Base-by-base conservation (phyloP, 1,284 basidiomycete species). In the Peniophora sp. region DNA sequence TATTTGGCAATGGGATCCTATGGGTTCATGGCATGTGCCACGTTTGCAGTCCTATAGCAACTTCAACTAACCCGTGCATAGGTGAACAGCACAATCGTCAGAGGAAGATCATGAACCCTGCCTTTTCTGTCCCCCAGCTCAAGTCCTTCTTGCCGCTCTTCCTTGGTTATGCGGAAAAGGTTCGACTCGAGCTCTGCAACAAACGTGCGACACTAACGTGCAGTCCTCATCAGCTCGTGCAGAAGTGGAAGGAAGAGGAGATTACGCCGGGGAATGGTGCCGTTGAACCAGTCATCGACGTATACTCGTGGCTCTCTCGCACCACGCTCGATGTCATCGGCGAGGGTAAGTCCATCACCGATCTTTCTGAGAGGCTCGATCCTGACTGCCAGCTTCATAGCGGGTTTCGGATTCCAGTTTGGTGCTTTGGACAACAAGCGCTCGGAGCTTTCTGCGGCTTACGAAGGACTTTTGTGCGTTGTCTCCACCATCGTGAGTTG, bases 91-190 rank as follows among this genome's bases (percentile, higher is more conserved):
- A 67, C 57, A 61, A 57, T 54, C 56, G 58, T 39, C 64, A 65
- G 51, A 61, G 65, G 50, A 64, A 59, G 49, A 55, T 64, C 34
- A 57, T 67, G 52, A 58, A 59, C 20, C 61, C 64, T 16, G 65
- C 65, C 17, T 67, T 67, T 35, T 50, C 47, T 17, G 52, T 53
- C 17, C 48, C 53, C 34, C 54, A 59, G 36, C 49, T 57, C 22
- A 57, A 46, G 38, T 43, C 52, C 3, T 61, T 61, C 48, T 47
- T 59, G 20, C 53, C 60, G 6, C 32, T 55, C 24, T 61, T 61
- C 48, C 49, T 53, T 11, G 14, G 34, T 39, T 27, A 22, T 38
- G 2, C 16, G 38, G 38, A 41, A 8, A 20, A 41, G 58, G 2
- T 59, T 9, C 16, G 55, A 53, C 56, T 16, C 2, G 12, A 19